These are phyloP conservation scores for Truncatella angustata DNA, from an alignment of 2,329 filamentous ascomycete species.

Conservation along the genomic window DNA sequence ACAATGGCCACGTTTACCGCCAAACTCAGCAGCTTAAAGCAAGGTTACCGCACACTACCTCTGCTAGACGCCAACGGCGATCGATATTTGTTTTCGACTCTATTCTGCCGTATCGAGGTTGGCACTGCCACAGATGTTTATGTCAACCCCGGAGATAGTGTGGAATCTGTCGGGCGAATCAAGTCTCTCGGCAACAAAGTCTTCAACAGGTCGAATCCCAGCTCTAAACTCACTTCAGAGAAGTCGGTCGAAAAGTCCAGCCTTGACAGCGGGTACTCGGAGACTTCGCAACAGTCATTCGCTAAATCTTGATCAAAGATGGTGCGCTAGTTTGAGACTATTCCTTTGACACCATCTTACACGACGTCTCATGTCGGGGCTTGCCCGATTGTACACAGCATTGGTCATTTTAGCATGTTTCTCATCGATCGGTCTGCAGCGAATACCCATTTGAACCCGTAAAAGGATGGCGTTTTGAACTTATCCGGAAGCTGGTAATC, in stretches of 20 bases:
- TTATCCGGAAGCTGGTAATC: slow-evolving; percentile 12
- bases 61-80: slow-evolving; percentile 86
- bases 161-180: slow-evolving; percentile 49
- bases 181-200: slow-evolving; percentile 57
- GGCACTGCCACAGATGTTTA: slow-evolving; percentile 56
- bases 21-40: slow-evolving; percentile 84
- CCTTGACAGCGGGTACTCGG: slow-evolving; percentile 37
- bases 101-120: slow-evolving; percentile 85
- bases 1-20: slow-evolving; percentile 87
- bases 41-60: slow-evolving; percentile 90
- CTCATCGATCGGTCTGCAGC: slow-evolving; percentile 20
- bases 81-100: slow-evolving; percentile 88
- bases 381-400: slow-evolving; percentile 12
- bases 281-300: slow-evolving; percentile 17
- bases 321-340: not conserved
- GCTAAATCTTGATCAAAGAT: slow-evolving; percentile 5
- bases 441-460: slow-evolving; percentile 26
- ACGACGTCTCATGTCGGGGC: slow-evolving; percentile 19
- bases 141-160: slow-evolving; percentile 41
- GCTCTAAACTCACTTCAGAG: slow-evolving; percentile 7
- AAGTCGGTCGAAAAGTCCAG: slow-evolving; percentile 39
- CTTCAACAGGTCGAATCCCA: slow-evolving; percentile 53
- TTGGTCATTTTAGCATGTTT: slow-evolving; percentile 17
- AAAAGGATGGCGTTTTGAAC: slow-evolving; percentile 22
- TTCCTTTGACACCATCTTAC: slow-evolving; percentile 15